Percentiles rank a stretch among this genome's conserved stretches.
Conservation (phyloP, 169 alveolate species). For the Perkinsus olseni region DNA sequence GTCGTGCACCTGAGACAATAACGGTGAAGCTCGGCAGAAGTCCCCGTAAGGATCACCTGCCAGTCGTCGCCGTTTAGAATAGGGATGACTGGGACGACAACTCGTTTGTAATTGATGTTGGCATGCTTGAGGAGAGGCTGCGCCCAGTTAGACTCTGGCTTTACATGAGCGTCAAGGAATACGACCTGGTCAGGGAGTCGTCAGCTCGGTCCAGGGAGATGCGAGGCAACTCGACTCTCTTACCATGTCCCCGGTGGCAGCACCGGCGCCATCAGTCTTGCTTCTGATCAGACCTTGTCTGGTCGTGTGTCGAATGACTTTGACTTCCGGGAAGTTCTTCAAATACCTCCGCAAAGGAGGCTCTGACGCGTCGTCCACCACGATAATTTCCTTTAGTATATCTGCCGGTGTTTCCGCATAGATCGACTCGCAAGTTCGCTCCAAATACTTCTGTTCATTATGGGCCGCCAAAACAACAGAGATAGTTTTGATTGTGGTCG, state of each 20-base stretch:
- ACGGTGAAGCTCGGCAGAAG: neutral
- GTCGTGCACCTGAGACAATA: neutral
- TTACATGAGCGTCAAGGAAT: constrained; percentile 55
- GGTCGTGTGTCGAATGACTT: constrained; percentile 29
- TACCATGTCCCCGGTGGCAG: neutral
- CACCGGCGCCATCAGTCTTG: neutral
- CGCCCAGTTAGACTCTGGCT: constrained; percentile 37
- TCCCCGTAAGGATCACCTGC: constrained; percentile 15
- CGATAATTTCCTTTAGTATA: constrained; percentile 37
- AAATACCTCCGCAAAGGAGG: constrained; percentile 31
- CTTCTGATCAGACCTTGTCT: constrained; percentile 42
- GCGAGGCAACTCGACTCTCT: neutral
- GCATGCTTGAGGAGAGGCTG: constrained; percentile 38
- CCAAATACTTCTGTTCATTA: constrained; percentile 40
- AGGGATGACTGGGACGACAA: constrained; percentile 48
- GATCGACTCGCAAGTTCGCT: constrained; percentile 34
- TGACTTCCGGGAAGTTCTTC: constrained; percentile 23
- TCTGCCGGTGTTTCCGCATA: constrained; percentile 30
- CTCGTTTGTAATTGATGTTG: constrained; percentile 42
- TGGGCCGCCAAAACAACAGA: constrained; percentile 45
- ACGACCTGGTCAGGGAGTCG: constrained; percentile 13
- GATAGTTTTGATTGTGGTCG: neutral
- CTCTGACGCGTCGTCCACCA: constrained; percentile 46
- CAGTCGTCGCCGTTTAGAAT: constrained; percentile 31
- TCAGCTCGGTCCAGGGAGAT: no score